Base-by-base conservation (phyloP, 371 early-diverging fungal genomes). In the Syncephalis fuscata region DNA sequence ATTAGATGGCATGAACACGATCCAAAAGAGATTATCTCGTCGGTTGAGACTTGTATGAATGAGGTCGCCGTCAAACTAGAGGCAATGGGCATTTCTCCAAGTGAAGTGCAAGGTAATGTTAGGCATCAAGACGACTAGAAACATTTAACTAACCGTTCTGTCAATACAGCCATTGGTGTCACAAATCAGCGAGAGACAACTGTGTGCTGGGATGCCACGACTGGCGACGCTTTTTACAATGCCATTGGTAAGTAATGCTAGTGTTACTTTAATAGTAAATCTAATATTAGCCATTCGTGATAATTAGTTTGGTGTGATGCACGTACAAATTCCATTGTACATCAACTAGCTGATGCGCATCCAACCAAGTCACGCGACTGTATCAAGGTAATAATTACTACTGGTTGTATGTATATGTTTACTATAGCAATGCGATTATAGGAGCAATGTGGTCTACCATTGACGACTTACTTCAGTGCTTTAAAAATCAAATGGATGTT, bases 121-220 rank as follows among this genome's bases (percentile, higher is more conserved):
- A n/a, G n/a, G n/a, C n/a, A n/a, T n/a, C n/a, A n/a, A 26, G 44
- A 19, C 16, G 15, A 21, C 15, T 11, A 15, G 36, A 17, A 14
- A 9, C 8, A 27, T 16, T 17, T 24, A n/a, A n/a, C n/a, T n/a
- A n/a, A n/a, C n/a, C n/a, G n/a, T n/a, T n/a, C n/a, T n/a, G n/a
- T n/a, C n/a, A n/a, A n/a, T n/a, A n/a, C n/a, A 75, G 81, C 80
- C 16, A 68, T 94, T 20, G 96, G 96, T 15, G 80, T 96, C 55
- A 94, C 94, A 38, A 96, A 93, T 63, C 96, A 96, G 63, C 76
- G 96, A 53, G 96, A 96, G 60, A 92, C 96, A 2, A 76, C 82
- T 1, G 70, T 90, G 21, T 83, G 71, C n/a, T 96, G 93, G 92
- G 90, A 93, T 63, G 64, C 58, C 27, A 56, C 48, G 26, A 88